Evolutionary conservation across 441 rosid species (phyloP).

Genomic region (Erysimum pusillum): DNA sequence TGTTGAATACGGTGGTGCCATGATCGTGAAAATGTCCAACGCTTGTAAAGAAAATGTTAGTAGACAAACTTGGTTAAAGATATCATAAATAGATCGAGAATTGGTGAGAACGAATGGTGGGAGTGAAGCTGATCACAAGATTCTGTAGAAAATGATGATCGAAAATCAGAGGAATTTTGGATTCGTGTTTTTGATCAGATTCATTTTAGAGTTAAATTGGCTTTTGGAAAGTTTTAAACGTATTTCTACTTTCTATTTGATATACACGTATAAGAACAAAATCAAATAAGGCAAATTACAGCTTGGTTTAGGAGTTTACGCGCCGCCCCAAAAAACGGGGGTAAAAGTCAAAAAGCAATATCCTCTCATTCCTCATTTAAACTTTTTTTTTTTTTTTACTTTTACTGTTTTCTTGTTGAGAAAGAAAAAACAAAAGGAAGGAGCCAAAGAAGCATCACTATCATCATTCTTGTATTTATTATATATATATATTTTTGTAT

Average conservation of each 20-base stretch:
- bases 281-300: too few relatives aligned
- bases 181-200: neutral
- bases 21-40: neutral
- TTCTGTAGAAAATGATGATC: too few relatives aligned
- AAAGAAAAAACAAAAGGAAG: neutral
- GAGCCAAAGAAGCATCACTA: conserved; percentile 40
- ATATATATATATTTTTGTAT: neutral
- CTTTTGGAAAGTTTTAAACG: neutral
- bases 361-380: neutral
- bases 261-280: too few relatives aligned
- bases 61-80: neutral
- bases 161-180: too few relatives aligned
- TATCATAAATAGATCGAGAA: neutral
- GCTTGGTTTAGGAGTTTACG: neutral
- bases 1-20: neutral
- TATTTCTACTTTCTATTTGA: neutral
- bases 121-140: neutral
- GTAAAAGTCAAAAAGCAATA: conserved; percentile 4
- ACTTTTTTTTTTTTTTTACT: neutral
- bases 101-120: too few relatives aligned
- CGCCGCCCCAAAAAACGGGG: conserved; percentile 29
- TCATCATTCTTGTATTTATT: conserved; percentile 17
- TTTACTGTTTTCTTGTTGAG: conserved; percentile 1
- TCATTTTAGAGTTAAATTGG: neutral
- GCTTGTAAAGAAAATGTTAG: neutral